Evolutionary conservation across 2,329 filamentous ascomycete species (phyloP).

Genomic region (Paecilomyces dactylethromorphus): DNA sequence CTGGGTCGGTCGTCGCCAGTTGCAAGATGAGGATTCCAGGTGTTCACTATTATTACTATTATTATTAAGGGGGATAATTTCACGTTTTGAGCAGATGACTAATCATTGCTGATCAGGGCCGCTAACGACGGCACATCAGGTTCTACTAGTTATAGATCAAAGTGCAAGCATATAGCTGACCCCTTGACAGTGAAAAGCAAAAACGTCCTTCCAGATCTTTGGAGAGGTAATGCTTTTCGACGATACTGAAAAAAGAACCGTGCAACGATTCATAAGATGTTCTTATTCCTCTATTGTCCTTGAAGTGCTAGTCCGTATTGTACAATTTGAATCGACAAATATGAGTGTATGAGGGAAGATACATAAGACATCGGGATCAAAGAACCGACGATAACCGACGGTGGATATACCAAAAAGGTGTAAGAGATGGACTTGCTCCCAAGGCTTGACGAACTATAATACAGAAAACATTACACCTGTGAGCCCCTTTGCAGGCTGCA

Average conservation of each 20-base stretch:
- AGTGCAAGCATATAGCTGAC: too few relatives aligned
- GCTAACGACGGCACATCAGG: too few relatives aligned
- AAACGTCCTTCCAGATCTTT: too few relatives aligned
- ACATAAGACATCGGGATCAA: neutral
- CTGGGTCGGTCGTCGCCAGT: too few relatives aligned
- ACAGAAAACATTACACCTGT: neutral
- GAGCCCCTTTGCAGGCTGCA: neutral
- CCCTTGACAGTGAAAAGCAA: too few relatives aligned
- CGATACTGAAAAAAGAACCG: neutral
- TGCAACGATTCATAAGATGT: neutral
- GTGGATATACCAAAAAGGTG: neutral
- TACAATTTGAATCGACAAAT: neutral
- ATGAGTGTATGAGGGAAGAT: neutral
- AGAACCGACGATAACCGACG: neutral
- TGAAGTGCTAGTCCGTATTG: neutral
- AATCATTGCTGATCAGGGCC: neutral
- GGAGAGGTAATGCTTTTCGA: too few relatives aligned
- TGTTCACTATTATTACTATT: too few relatives aligned
- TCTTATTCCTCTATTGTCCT: neutral
- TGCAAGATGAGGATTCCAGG: too few relatives aligned
- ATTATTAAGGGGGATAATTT: too few relatives aligned
- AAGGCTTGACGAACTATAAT: neutral
- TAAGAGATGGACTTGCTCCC: neutral
- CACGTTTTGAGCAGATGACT: too few relatives aligned
- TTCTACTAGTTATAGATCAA: too few relatives aligned